Percentiles rank a stretch among this genome's conserved stretches.
Conservation (phyloP, 2,329 filamentous ascomycete genomes). For the Ophiognomonia clavigignenti-juglandacearum region DNA sequence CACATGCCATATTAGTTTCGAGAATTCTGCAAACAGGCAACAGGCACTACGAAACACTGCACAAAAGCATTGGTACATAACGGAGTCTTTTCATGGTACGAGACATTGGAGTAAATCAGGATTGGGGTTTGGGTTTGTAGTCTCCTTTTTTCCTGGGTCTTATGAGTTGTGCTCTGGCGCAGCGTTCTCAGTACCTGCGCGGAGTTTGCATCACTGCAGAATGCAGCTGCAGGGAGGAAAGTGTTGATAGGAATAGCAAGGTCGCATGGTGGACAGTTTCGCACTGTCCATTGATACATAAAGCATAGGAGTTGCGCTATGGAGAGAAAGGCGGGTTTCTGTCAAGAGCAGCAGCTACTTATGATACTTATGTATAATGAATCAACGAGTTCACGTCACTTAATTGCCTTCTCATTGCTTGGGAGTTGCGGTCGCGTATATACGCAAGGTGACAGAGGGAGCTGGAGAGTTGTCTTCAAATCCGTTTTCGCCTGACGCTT, state of each 20-base stretch:
- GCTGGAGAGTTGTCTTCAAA: too few species aligned
- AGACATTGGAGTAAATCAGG: slow-evolving; percentile 2
- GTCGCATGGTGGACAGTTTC: background rate
- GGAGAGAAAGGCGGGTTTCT: background rate
- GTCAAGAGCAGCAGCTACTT: background rate
- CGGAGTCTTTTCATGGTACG: background rate
- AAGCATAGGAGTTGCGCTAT: too few species aligned
- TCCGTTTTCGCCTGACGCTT: too few species aligned
- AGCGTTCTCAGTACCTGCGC: background rate
- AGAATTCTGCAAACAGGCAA: slow-evolving; percentile 7
- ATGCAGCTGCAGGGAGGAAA: too few species aligned
- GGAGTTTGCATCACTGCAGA: too few species aligned
- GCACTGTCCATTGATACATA: too few species aligned
- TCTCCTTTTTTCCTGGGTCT: background rate
- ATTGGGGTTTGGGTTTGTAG: slow-evolving; percentile 2
- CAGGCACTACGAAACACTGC: slow-evolving; percentile 1
- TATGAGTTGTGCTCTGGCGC: background rate
- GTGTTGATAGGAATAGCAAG: background rate
- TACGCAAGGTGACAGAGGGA: too few species aligned
- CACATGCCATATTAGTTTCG: background rate
- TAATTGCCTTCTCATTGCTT: too few species aligned
- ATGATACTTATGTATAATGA: slow-evolving; percentile 2
- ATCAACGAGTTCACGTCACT: slow-evolving; percentile 1
- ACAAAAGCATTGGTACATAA: background rate
- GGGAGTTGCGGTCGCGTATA: too few species aligned